A percentile compares a stretch with the other conserved stretches of the same genome.
phyloP scores from a whole-genome alignment of 495 filamentous ascomycete species.

The Xylaria grammica region DNA sequence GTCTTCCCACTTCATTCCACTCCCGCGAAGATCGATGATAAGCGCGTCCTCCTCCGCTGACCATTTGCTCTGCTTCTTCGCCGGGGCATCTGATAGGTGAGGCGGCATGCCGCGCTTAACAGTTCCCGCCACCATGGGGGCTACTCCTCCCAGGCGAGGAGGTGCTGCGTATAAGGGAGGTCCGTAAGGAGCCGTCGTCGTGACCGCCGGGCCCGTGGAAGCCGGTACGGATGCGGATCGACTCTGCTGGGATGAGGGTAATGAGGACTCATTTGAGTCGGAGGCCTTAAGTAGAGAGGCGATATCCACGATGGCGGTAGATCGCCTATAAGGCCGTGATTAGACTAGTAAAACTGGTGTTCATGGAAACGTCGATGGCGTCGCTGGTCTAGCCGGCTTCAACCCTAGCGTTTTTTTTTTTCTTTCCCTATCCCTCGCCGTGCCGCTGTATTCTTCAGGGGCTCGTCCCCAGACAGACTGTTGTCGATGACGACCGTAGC shows the following conservation, averaged over 20 bases:
- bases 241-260: slow-evolving; percentile 57
- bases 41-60: slow-evolving; percentile 85
- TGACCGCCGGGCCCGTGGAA: slow-evolving; percentile 40
- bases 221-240: slow-evolving; percentile 56
- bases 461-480: neutral
- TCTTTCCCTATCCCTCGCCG: neutral
- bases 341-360: slow-evolving; percentile 24
- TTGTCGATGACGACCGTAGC: slow-evolving; percentile 6
- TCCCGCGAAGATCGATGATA: slow-evolving; percentile 86
- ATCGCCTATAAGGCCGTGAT: slow-evolving; percentile 40
- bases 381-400: slow-evolving; percentile 24
- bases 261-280: slow-evolving; percentile 80
- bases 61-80: slow-evolving; percentile 97
- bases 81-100: slow-evolving; percentile 72
- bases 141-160: slow-evolving; percentile 27
- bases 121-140: slow-evolving; percentile 21
- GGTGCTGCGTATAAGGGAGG: slow-evolving; percentile 29
- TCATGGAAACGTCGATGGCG: slow-evolving; percentile 36
- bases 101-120: slow-evolving; percentile 53
- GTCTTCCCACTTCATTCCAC: slow-evolving; percentile 98
- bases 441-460: slow-evolving; percentile 1
- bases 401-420: slow-evolving; percentile 18
- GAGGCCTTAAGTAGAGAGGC: slow-evolving; percentile 76
- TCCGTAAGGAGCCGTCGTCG: slow-evolving; percentile 26
- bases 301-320: slow-evolving; percentile 87